Evolutionary conservation across 495 filamentous ascomycete genomes (phyloP).

Genomic region (Talaromyces borbonicus): DNA sequence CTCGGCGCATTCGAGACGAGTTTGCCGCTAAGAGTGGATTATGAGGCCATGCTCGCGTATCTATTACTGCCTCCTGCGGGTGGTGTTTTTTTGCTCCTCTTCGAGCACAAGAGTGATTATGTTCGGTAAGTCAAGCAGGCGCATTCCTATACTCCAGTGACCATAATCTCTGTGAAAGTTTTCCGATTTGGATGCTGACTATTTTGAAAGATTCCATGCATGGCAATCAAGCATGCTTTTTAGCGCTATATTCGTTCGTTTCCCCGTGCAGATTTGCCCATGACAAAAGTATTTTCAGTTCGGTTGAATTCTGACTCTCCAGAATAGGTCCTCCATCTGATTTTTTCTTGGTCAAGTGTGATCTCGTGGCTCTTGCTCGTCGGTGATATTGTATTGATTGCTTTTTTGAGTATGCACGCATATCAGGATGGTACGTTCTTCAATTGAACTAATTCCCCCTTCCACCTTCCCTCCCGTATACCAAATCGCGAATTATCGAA

Average conservation of each 20-base stretch:
- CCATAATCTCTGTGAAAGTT: no score
- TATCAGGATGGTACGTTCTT: slow-evolving; percentile 73
- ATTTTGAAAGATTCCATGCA: slow-evolving; percentile 67
- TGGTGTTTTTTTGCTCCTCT: slow-evolving; percentile 69
- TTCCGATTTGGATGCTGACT: slow-evolving; percentile 10
- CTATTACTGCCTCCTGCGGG: slow-evolving; percentile 78
- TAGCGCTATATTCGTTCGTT: slow-evolving; percentile 64
- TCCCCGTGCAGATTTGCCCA: background rate
- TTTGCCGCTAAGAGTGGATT: slow-evolving; percentile 69
- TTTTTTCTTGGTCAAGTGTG: slow-evolving; percentile 76
- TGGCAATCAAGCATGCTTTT: slow-evolving; percentile 92
- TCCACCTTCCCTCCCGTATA: no score
- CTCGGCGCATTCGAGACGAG: slow-evolving; percentile 69
- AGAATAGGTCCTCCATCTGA: slow-evolving; percentile 57
- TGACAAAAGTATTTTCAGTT: no score
- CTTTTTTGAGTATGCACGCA: slow-evolving; percentile 64
- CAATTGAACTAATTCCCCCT: no score
- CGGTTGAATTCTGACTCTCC: background rate
- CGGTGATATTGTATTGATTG: slow-evolving; percentile 66
- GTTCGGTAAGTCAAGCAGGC: slow-evolving; percentile 64
- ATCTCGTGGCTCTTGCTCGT: slow-evolving; percentile 76
- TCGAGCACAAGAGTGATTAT: slow-evolving; percentile 94
- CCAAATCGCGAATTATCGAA: no score
- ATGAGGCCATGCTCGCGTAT: slow-evolving; percentile 89
- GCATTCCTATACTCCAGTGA: no score